Conservation (phyloP, 495 filamentous ascomycete species). For the Penicillium mononematosum region DNA sequence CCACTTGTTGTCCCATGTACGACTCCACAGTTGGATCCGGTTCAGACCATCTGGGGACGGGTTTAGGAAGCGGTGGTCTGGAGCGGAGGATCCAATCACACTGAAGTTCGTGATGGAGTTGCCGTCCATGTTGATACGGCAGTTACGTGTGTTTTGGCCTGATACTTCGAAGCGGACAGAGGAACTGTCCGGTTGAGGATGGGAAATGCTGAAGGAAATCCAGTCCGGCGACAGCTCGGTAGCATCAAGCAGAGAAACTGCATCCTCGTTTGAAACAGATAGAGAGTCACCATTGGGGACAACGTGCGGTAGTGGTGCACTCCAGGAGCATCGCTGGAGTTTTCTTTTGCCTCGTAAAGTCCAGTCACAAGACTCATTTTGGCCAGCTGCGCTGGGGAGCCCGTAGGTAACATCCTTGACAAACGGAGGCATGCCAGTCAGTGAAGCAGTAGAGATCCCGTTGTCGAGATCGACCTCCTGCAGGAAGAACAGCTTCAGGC, state of each 20-base stretch:
- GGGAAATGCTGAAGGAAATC: slow-evolving; percentile 63
- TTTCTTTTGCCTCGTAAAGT: slow-evolving; percentile 5
- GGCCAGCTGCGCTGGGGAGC: slow-evolving; percentile 69
- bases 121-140: slow-evolving; percentile 44
- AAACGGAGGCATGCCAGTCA: slow-evolving; percentile 71
- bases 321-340: slow-evolving; percentile 64
- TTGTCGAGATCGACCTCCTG: slow-evolving; percentile 78
- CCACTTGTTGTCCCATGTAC: slow-evolving; percentile 73
- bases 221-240: slow-evolving; percentile 50
- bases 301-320: slow-evolving; percentile 62
- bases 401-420: slow-evolving; percentile 62
- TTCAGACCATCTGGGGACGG: slow-evolving; percentile 51
- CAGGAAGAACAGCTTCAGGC: slow-evolving; percentile 84
- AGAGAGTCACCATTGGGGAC: slow-evolving; percentile 28
- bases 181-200: slow-evolving; percentile 40
- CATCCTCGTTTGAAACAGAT: slow-evolving; percentile 6
- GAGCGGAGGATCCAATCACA: slow-evolving; percentile 53
- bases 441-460: slow-evolving; percentile 63
- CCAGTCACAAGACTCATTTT: slow-evolving; percentile 53
- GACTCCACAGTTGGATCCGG: slow-evolving; percentile 68
- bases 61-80: slow-evolving; percentile 54
- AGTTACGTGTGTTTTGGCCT: slow-evolving; percentile 68
- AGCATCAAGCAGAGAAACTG: not conserved
- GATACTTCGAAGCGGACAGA: slow-evolving; percentile 52
- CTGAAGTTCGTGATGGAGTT: slow-evolving; percentile 58